Percentiles rank a stretch among this genome's conserved stretches.
Evolutionary conservation across 805 yeast species (phyloP).

Genomic region (Torulaspora gathmanii): DNA sequence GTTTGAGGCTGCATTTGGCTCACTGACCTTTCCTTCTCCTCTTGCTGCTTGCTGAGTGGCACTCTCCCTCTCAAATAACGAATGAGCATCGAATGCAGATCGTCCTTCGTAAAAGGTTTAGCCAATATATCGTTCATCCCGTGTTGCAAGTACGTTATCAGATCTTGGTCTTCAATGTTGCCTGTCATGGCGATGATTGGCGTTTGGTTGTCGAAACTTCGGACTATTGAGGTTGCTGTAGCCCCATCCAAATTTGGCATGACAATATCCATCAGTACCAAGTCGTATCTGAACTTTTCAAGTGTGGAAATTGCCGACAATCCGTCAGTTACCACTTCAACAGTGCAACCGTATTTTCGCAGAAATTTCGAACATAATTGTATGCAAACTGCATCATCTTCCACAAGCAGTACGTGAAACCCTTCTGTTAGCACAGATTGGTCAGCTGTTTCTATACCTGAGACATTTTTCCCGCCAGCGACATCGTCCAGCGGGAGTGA

Average conservation of each 20-base stretch:
- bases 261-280: conserved; percentile 81
- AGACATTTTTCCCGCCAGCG: conserved; percentile 9
- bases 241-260: conserved; percentile 89
- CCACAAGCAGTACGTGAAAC: conserved; percentile 70
- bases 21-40: conserved; percentile 6
- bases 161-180: conserved; percentile 75
- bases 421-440: conserved; percentile 36
- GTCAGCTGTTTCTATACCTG: conserved; percentile 8
- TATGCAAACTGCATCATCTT: conserved; percentile 78
- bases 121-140: conserved; percentile 93
- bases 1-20: conserved; percentile 5
- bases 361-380: conserved; percentile 78
- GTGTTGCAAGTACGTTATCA: conserved; percentile 72
- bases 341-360: conserved; percentile 84
- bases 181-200: conserved; percentile 96
- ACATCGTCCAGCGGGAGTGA: conserved; percentile 13
- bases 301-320: conserved; percentile 76
- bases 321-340: conserved; percentile 91
- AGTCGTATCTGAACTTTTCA: conserved; percentile 65
- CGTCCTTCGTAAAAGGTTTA: conserved; percentile 89
- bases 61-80: conserved; percentile 58
- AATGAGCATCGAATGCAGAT: conserved; percentile 69
- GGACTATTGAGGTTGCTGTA: conserved; percentile 82
- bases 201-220: conserved; percentile 76
- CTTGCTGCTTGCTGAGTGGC: conserved; percentile 35